Evolutionary conservation across 352 stramenopile genomes (phyloP).

Genomic region (Salisapilia sapeloensis): DNA sequence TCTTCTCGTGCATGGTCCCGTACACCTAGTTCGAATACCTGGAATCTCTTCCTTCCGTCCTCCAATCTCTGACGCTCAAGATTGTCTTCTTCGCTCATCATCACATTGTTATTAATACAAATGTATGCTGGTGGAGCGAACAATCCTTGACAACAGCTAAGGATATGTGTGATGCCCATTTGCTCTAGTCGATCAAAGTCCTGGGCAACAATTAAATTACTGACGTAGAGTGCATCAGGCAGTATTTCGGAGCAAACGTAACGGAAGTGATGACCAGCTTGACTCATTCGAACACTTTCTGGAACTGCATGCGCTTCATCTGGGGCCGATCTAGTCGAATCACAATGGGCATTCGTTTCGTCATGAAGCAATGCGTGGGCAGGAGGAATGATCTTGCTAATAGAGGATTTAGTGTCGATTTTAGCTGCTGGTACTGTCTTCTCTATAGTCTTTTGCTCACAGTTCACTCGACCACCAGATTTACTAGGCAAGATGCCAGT

Average conservation of each 20-base stretch:
- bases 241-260: conserved; percentile 47
- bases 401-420: too few relatives aligned
- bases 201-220: conserved; percentile 21
- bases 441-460: too few relatives aligned
- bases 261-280: conserved; percentile 13
- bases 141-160: conserved; percentile 40
- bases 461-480: too few relatives aligned
- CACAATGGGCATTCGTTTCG: too few relatives aligned
- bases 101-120: conserved; percentile 1
- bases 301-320: too few relatives aligned
- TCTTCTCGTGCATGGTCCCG: conserved; percentile 47
- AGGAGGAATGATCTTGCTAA: too few relatives aligned
- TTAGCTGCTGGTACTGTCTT: too few relatives aligned
- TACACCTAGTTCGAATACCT: conserved; percentile 15
- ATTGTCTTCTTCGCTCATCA: too few relatives aligned
- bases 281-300: conserved; percentile 45
- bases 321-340: too few relatives aligned
- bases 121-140: background rate
- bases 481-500: too few relatives aligned
- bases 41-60: background rate
- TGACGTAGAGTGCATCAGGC: conserved; percentile 30
- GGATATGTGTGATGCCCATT: conserved; percentile 29
- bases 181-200: conserved; percentile 8
- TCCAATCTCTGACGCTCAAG: background rate
- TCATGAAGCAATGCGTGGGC: too few relatives aligned